Percentiles rank a stretch among this genome's conserved stretches.
phyloP scores from a whole-genome alignment of 2,329 filamentous ascomycete species.

The Lomentospora prolificans region DNA sequence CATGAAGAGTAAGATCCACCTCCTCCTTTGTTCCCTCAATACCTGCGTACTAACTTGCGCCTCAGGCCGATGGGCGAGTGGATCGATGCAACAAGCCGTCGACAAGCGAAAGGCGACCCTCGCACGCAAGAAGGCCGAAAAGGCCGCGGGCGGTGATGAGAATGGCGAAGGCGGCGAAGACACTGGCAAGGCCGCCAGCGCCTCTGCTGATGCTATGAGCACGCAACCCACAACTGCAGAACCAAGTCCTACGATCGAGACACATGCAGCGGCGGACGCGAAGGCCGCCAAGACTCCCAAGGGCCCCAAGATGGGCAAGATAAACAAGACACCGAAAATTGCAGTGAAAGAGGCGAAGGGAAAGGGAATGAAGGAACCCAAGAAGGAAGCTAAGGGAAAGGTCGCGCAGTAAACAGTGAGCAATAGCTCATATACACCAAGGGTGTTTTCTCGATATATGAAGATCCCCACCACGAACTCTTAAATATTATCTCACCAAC shows the following conservation, averaged over 20 bases:
- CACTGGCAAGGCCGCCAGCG: not conserved
- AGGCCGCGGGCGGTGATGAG: slow-evolving; percentile 21
- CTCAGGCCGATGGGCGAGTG: slow-evolving; percentile 48
- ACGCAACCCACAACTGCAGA: not conserved
- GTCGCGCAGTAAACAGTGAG: not conserved
- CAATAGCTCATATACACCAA: too few species aligned
- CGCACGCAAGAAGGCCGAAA: slow-evolving; percentile 45
- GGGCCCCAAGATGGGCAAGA: not conserved
- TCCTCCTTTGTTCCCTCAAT: not conserved
- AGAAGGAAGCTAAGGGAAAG: not conserved
- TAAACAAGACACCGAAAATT: not conserved
- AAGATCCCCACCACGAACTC: too few species aligned
- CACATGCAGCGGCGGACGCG: not conserved
- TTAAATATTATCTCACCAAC: too few species aligned
- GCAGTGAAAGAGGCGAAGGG: not conserved
- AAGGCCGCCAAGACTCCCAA: not conserved
- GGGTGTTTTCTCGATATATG: too few species aligned
- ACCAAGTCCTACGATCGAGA: not conserved
- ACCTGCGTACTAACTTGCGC: slow-evolving; percentile 16
- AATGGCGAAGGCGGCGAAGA: not conserved
- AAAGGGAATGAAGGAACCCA: not conserved
- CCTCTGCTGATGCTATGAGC: not conserved
- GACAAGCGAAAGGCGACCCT: slow-evolving; percentile 51
- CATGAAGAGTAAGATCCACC: slow-evolving; percentile 45
- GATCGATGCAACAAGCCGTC: slow-evolving; percentile 50